Evolutionary conservation across 2,329 filamentous ascomycete genomes (phyloP), one percentile per base, ranked within the genome.

Genomic region (Fusarium brachygibbosum): DNA sequence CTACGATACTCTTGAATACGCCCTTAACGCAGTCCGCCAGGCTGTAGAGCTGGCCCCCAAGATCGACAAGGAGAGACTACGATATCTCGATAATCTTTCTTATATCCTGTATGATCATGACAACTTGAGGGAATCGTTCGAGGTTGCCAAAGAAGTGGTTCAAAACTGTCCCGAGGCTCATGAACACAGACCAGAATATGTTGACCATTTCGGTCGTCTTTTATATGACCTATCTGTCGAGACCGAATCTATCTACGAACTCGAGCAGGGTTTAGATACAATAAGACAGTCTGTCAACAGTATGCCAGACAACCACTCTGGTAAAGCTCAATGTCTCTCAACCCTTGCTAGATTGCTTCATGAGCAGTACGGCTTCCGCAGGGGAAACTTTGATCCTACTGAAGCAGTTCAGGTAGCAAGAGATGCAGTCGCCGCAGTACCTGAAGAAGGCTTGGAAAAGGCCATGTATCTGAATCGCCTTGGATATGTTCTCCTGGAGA

Each of bases 61-160:
- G 4, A 6, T 0, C 21, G 19, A 11, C 14, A 1, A 16, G 0
- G 6, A 25, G 7, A 21, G 40, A 23, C 12, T 42, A 9, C 40
- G 40, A 17, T 42, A 42, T 16, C 14, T 42, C 13, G 21, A 42
- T 16, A 42, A 4, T 0, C 14, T 42, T 1, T 19, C 40, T 0
- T 42, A 42, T 42, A 42, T 42, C 6, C 40, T 42, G 2, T 23
- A 42, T 16, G 40, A 42, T 17, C 4, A 42, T 0, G 16, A 12
- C 6, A 25, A 8, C 4, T 23, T 23, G 21, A 23, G 23, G 7
- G 40, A 10, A 5, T 25, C 21, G 10, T 21, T 42, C 21, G n/a
- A 42, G 23, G 21, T 16, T 14, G 19, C 14, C 0, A 21, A 25
- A 16, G 7, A 42, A 16, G 5, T 42, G 2, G 21, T 42, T 23